Percentiles rank a stretch among this genome's conserved stretches.
Evolutionary conservation across 257 asterid genomes (phyloP).

Genomic region (Cruciata laevipes): DNA sequence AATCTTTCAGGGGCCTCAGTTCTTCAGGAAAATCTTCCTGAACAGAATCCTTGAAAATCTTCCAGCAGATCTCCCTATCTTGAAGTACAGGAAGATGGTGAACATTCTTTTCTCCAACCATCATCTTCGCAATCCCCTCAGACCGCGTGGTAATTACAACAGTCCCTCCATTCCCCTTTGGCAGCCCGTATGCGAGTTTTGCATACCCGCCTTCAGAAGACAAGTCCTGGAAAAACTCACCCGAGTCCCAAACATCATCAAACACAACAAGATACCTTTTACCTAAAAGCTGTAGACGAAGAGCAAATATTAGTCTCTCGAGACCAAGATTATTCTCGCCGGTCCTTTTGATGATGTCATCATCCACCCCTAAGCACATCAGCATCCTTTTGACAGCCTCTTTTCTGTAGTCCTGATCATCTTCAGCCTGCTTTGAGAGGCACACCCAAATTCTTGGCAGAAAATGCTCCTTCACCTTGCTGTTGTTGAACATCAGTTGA

Average conservation of each 20-base stretch:
- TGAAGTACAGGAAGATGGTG: constrained; percentile 12
- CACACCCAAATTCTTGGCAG: constrained; percentile 47
- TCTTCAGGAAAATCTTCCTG: constrained; percentile 7
- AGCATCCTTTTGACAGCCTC: constrained; percentile 31
- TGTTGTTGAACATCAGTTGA: constrained; percentile 25
- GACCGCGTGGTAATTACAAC: constrained; percentile 33
- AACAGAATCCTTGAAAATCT: constrained; percentile 25
- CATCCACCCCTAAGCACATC: constrained; percentile 33
- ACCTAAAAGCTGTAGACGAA: constrained; percentile 30
- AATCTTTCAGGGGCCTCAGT: neutral
- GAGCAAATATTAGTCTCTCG: constrained; percentile 22
- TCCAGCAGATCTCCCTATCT: constrained; percentile 30
- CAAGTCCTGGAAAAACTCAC: constrained; percentile 13
- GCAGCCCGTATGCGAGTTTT: constrained; percentile 28
- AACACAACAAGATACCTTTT: constrained; percentile 35
- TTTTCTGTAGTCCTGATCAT: constrained; percentile 11
- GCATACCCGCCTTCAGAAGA: constrained; percentile 16
- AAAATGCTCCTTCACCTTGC: constrained; percentile 27
- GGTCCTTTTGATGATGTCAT: constrained; percentile 10
- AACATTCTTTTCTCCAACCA: constrained; percentile 29
- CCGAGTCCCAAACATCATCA: constrained; percentile 32
- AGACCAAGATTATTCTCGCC: constrained; percentile 10
- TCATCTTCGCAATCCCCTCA: constrained; percentile 15
- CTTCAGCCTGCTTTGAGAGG: constrained; percentile 26
- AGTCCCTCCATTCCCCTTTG: constrained; percentile 29